Evolutionary conservation across 2,329 filamentous ascomycete genomes (phyloP), one percentile per base, ranked within the genome.

Genomic region (Calycina herbarum): DNA sequence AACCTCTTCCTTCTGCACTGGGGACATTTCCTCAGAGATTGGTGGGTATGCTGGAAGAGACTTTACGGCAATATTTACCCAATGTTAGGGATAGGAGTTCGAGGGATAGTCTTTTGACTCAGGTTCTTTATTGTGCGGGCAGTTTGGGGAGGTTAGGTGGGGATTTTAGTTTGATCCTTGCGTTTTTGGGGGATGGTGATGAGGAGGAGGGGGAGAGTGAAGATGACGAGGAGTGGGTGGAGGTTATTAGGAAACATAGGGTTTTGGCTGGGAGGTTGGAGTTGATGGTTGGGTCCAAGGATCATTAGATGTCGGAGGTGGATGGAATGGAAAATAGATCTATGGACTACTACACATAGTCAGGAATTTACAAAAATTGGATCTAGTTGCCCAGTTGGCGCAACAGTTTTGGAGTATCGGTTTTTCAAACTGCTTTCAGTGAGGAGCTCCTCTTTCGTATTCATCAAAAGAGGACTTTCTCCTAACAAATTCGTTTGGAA

Each of bases 71-170:
- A 15, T 97, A 97, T 76, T 82, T 98, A 1, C 92, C 93, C 0
- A 92, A 91, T 60, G 87, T 98, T 3, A 86, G 85, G 70, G 94
- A 97, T 73, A 89, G 89, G 68, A 86, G 89, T 29, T 89, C 91
- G 0, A 83, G 93, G 38, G 94, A 98, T 75, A 96, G 93, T 74
- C 83, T 98, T 63, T 80, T 97, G 45, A 98, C 94, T 0, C 94
- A 98, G 76, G 91, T 97, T 0, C 80, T 98, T 8, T 98, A 97
- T 78, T 96, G 93, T 73, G 94, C 94, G 0, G 92, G 93, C 57
- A 97, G 94, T 78, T 80, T 99, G 59, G 94, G 94, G 0, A 85
- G 95, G 58, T 80, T 98, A 0, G 95, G 95, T 1, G 94, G 92
- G 1, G 95, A 99, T 77, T 99, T 99, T 78, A 90, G 94, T 64